Percentiles rank a stretch among this genome's conserved stretches.
phyloP scores from a whole-genome alignment of 495 filamentous ascomycete species.

The Rhypophila decipiens region DNA sequence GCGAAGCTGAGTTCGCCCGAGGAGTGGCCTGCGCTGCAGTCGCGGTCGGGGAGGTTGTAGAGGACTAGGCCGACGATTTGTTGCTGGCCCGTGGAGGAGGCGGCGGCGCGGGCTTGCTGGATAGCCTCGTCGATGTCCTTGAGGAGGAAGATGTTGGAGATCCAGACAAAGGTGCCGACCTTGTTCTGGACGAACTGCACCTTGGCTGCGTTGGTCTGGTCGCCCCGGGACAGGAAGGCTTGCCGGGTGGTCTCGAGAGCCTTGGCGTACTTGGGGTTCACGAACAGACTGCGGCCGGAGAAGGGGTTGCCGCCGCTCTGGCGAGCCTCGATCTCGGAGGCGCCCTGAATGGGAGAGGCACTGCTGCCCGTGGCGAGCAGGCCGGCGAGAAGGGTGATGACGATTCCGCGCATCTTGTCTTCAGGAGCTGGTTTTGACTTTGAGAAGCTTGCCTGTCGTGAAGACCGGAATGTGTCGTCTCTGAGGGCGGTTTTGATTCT shows the following conservation, averaged over 20 bases:
- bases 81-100: slow-evolving; percentile 36
- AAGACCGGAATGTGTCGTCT: no score
- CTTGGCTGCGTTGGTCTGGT: slow-evolving; percentile 26
- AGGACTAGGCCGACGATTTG: slow-evolving; percentile 49
- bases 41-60: slow-evolving; percentile 61
- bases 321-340: background rate
- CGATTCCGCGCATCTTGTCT: slow-evolving; percentile 6
- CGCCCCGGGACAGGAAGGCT: slow-evolving; percentile 35
- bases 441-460: no score
- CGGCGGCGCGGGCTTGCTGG: slow-evolving; percentile 36
- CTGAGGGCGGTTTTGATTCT: no score
- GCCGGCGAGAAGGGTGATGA: slow-evolving; percentile 2
- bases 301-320: slow-evolving; percentile 48
- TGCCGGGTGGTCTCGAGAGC: slow-evolving; percentile 42
- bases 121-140: slow-evolving; percentile 43
- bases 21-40: slow-evolving; percentile 55
- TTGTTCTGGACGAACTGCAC: slow-evolving; percentile 43
- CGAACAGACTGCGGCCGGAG: slow-evolving; percentile 45
- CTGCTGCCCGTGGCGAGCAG: slow-evolving; percentile 8
- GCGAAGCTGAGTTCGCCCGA: slow-evolving; percentile 52
- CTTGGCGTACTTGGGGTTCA: slow-evolving; percentile 46
- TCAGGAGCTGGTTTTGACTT: no score
- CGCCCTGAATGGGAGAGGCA: background rate
- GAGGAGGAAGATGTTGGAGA: slow-evolving; percentile 25
- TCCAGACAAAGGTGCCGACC: slow-evolving; percentile 53